phyloP scores from a whole-genome alignment of 129 eudicot genomes.

The Tagetes patula region DNA sequence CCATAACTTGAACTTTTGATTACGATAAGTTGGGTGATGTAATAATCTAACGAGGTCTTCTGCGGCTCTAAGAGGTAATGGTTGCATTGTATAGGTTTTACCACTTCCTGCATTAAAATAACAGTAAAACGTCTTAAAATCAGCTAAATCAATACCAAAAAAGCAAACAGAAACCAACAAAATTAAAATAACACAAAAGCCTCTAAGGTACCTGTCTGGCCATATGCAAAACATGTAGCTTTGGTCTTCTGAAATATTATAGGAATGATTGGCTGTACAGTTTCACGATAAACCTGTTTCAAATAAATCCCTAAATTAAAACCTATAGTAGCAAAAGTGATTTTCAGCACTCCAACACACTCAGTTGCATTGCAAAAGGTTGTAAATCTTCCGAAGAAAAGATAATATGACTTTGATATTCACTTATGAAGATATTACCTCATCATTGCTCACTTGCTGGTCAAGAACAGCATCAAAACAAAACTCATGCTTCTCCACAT shows the following conservation, averaged over 20 bases:
- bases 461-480: constrained; percentile 97
- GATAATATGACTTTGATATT: neutral
- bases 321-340: constrained; percentile 3
- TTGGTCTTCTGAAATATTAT: constrained; percentile 76
- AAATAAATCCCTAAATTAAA: constrained; percentile 20
- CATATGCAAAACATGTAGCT: constrained; percentile 96
- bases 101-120: constrained; percentile 73
- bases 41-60: constrained; percentile 84
- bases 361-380: neutral
- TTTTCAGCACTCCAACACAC: constrained; percentile 12
- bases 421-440: constrained; percentile 47
- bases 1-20: constrained; percentile 88
- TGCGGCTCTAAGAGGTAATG: constrained; percentile 91
- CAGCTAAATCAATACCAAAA: constrained; percentile 8
- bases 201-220: constrained; percentile 76
- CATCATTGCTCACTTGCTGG: constrained; percentile 85
- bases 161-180: neutral
- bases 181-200: neutral
- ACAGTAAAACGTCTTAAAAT: constrained; percentile 4
- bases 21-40: constrained; percentile 73
- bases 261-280: constrained; percentile 91
- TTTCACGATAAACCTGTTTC: constrained; percentile 71
- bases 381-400: neutral
- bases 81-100: constrained; percentile 92
- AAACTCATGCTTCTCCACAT: constrained; percentile 94